These are phyloP conservation scores for Colletotrichum sansevieriae DNA, from an alignment of 2,329 filamentous ascomycete species.

Conservation along the genomic window DNA sequence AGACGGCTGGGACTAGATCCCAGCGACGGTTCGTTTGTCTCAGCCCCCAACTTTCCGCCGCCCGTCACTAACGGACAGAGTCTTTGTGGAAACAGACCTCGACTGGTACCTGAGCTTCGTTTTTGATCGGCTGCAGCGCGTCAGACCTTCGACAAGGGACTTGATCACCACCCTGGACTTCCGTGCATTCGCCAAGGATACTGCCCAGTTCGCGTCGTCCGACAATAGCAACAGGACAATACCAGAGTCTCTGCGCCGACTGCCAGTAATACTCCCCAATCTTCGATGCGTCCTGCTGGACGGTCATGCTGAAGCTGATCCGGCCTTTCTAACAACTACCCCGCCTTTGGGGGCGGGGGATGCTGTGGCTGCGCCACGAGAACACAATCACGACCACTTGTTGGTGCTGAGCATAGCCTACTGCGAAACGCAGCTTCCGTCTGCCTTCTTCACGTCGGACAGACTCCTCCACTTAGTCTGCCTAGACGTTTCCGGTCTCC, in stretches of 20 bases:
- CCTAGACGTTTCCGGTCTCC: conserved; percentile 65
- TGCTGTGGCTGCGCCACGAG: conserved; percentile 1
- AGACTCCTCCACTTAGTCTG: conserved; percentile 60
- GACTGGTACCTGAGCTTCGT: conserved; percentile 64
- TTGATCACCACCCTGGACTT: conserved; percentile 64
- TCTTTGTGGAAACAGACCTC: conserved; percentile 54
- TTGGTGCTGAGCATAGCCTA: conserved; percentile 61
- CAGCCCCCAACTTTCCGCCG: background rate
- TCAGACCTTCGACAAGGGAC: conserved; percentile 55
- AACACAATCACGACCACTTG: conserved; percentile 44
- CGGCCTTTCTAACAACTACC: conserved; percentile 50
- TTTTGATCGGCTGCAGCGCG: conserved; percentile 51
- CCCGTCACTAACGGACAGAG: conserved; percentile 17
- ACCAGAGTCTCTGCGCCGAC: conserved; percentile 54
- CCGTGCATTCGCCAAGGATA: conserved; percentile 55
- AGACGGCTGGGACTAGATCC: conserved; percentile 57
- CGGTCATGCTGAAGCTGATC: conserved; percentile 60
- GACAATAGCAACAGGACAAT: conserved; percentile 54
- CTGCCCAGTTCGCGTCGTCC: conserved; percentile 56
- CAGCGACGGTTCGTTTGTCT: conserved; percentile 57
- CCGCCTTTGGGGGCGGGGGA: conserved; percentile 22
- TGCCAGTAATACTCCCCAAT: conserved; percentile 57
- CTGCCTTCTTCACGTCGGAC: conserved; percentile 54
- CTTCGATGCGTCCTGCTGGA: conserved; percentile 63
- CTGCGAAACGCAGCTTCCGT: conserved; percentile 56